A percentile compares a stretch with the other conserved stretches of the same genome.
Conservation (phyloP, 495 filamentous ascomycete genomes). For the Penicillium tannophilum region DNA sequence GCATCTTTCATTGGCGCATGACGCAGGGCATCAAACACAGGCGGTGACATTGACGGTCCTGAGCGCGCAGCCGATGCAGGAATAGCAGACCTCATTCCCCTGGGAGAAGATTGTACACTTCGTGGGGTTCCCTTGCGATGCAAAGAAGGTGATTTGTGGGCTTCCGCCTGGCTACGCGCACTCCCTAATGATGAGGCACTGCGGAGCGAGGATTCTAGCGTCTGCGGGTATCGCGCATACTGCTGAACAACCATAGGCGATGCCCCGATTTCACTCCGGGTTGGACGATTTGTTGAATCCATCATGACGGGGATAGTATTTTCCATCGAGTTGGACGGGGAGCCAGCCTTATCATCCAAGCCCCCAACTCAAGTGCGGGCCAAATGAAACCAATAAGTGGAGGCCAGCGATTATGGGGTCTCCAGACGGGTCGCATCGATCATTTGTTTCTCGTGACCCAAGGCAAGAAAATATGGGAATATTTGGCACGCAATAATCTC, state of each 20-base stretch:
- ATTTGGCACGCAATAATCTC: not conserved
- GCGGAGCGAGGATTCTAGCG: slow-evolving; percentile 41
- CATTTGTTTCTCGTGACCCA: slow-evolving; percentile 11
- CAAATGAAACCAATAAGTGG: slow-evolving; percentile 8
- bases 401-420: slow-evolving; percentile 14
- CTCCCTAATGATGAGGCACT: slow-evolving; percentile 50
- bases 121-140: slow-evolving; percentile 48
- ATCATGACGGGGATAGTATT: slow-evolving; percentile 36
- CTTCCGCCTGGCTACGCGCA: slow-evolving; percentile 41
- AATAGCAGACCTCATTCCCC: slow-evolving; percentile 34
- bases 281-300: slow-evolving; percentile 33
- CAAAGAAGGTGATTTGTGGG: slow-evolving; percentile 42
- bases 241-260: slow-evolving; percentile 46
- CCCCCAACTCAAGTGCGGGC: slow-evolving; percentile 11
- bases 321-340: slow-evolving; percentile 30
- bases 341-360: not conserved
- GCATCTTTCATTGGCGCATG: slow-evolving; percentile 37
- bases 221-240: slow-evolving; percentile 46
- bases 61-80: slow-evolving; percentile 35
- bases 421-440: slow-evolving; percentile 12
- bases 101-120: slow-evolving; percentile 48
- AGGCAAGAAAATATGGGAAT: not conserved
- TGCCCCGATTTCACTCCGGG: slow-evolving; percentile 31
- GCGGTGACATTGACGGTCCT: slow-evolving; percentile 47
- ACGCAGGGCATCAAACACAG: slow-evolving; percentile 38